Base-by-base conservation (phyloP, 371 early-diverging fungal genomes). In the Vairimorpha necatrix region DNA sequence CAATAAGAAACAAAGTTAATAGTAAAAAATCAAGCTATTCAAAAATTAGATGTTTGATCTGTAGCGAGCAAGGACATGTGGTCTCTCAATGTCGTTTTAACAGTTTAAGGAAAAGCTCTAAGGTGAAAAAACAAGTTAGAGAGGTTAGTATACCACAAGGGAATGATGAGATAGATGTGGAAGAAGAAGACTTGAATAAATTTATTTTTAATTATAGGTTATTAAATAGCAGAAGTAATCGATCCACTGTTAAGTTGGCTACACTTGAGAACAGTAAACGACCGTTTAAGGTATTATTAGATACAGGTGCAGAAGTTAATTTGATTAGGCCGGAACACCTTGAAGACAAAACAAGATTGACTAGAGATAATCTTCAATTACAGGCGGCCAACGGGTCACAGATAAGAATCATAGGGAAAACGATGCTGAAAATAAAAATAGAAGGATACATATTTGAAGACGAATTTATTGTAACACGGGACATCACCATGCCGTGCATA, bases 281-380 rank as follows among this genome's bases (percentile, higher is more conserved):
- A n/a, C n/a, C n/a, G n/a, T 20, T 63, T 63, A 36, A 36, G 9
- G 18, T 18, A 38, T 36, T 63, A 34, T 6, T 63, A 63, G 63
- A 63, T 42, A 26, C 38, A 30, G 63, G 63, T 3, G 63, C 63
- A 4, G 63, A 63, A 4, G 63, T 63, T 9, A 63, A 63, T 34
- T 20, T 63, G 36, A 63, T 63, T 22, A 63, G 63, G 22, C 63
- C 39, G 39, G 33, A 63, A 7, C 22, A 7, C 11, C n/a, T n/a
- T 38, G 34, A 36, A 2, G 4, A 34, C 9, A 3, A 20, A 11
- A 11, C 3, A 34, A n/a, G 20, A 20, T 13, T n/a, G 20, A 9
- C 30, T 36, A 38, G 9, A 63, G 39, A 30, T 14, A 13, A 6
- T 2, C 3, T 20, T 22, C 7, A 38, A 11, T 20, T 63, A 38